phyloP scores from a whole-genome alignment of 371 early-diverging fungal genomes.

The Dipsacomyces acuminosporus region DNA sequence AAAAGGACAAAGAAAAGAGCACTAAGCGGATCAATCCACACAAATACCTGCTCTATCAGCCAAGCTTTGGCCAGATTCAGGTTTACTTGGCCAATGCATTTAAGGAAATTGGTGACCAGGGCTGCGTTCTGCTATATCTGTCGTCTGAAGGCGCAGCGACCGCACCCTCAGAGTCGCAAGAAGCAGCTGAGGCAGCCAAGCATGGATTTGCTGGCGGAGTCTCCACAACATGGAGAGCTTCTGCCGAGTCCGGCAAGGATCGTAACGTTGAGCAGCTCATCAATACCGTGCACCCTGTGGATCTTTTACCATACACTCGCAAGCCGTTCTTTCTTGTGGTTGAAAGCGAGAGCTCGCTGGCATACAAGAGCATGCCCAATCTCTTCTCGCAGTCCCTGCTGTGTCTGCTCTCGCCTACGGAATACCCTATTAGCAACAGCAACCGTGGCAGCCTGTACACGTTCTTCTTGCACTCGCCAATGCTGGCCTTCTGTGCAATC shows the following conservation, averaged over 20 bases:
- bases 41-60: slow-evolving; percentile 86
- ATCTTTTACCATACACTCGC: slow-evolving; percentile 86
- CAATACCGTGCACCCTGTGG: slow-evolving; percentile 82
- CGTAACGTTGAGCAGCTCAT: slow-evolving; percentile 39
- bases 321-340: slow-evolving; percentile 90
- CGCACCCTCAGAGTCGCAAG: not conserved
- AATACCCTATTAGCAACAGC: slow-evolving; percentile 62
- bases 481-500: slow-evolving; percentile 67
- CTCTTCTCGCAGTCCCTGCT: slow-evolving; percentile 84
- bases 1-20: slow-evolving; percentile 18
- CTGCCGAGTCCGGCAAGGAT: slow-evolving; percentile 19
- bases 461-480: slow-evolving; percentile 80
- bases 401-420: slow-evolving; percentile 82
- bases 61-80: slow-evolving; percentile 80
- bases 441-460: slow-evolving; percentile 81
- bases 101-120: slow-evolving; percentile 80
- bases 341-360: slow-evolving; percentile 78
- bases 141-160: slow-evolving; percentile 77
- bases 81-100: slow-evolving; percentile 86
- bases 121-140: slow-evolving; percentile 79
- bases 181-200: slow-evolving; percentile 4
- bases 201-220: slow-evolving; percentile 37
- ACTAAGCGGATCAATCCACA: slow-evolving; percentile 74
- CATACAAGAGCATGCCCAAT: slow-evolving; percentile 71
- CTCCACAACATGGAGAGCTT: slow-evolving; percentile 4